These are phyloP conservation scores for Fusarium guadeloupense DNA, from an alignment of 2,329 filamentous ascomycete species.

Conservation along the genomic window DNA sequence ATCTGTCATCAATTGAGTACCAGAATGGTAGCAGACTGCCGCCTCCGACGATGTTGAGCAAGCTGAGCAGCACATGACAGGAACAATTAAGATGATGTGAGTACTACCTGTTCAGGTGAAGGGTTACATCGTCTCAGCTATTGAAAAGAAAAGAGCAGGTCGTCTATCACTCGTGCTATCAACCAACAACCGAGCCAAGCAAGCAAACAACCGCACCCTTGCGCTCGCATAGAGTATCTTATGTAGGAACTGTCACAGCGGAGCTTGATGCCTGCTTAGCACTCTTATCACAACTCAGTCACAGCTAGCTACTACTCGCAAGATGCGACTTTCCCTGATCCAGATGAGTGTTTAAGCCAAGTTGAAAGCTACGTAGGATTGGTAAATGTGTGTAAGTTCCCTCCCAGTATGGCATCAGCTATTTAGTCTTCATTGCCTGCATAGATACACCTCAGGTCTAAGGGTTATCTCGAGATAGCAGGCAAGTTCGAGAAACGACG, in stretches of 20 bases:
- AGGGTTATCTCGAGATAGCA: no score
- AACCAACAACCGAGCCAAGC: conserved; percentile 1
- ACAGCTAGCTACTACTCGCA: conserved; percentile 18
- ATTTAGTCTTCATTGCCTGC: no score
- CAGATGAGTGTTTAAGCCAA: no score
- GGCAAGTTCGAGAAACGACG: not conserved
- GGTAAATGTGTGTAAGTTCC: no score
- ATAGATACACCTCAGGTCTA: no score
- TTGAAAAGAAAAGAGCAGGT: conserved; percentile 11
- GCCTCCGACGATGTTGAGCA: no score
- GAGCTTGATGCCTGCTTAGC: conserved; percentile 2
- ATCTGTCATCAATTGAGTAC: not conserved
- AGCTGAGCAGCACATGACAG: not conserved
- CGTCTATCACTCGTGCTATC: not conserved
- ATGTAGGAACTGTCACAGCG: not conserved
- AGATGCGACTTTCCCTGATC: no score
- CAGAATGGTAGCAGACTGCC: not conserved
- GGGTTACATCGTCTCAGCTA: conserved; percentile 15
- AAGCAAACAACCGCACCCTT: conserved; percentile 6
- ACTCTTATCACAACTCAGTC: conserved; percentile 18
- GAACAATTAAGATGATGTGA: not conserved
- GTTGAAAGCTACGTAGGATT: no score
- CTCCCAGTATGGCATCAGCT: no score
- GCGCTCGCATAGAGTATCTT: not conserved
- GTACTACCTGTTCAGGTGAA: not conserved